These are phyloP conservation scores for Talinum fruticosum DNA, from an alignment of 148 eudicot species.

Conservation along the genomic window DNA sequence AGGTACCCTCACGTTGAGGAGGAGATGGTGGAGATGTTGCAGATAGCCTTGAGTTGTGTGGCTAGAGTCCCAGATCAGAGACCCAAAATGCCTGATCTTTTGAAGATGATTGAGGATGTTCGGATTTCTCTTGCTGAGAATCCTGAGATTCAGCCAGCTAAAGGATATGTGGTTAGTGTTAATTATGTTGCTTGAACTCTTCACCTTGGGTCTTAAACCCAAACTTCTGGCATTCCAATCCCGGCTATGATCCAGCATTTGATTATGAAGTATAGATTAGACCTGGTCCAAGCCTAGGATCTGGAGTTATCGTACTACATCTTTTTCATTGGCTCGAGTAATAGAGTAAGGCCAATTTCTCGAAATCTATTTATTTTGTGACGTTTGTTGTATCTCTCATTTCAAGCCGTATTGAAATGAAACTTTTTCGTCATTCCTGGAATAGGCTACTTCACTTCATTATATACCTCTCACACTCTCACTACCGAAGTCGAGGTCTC, in stretches of 20 bases:
- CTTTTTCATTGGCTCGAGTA: neutral
- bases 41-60: slow-evolving; percentile 69
- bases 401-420: slow-evolving; percentile 31
- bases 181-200: neutral
- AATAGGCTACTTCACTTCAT: neutral
- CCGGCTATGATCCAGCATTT: too few species aligned
- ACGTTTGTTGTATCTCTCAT: slow-evolving; percentile 24
- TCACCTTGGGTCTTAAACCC: neutral
- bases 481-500: neutral
- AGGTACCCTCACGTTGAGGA: slow-evolving; percentile 73
- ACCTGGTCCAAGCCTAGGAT: neutral
- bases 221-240: too few species aligned
- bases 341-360: neutral
- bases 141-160: slow-evolving; percentile 34
- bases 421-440: neutral
- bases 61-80: slow-evolving; percentile 64
- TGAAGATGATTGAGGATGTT: slow-evolving; percentile 63
- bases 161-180: slow-evolving; percentile 13
- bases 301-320: neutral
- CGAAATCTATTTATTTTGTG: slow-evolving; percentile 14
- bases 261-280: too few species aligned
- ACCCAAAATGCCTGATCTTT: slow-evolving; percentile 65
- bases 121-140: slow-evolving; percentile 32
- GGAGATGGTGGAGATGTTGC: slow-evolving; percentile 84
- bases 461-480: neutral